Conservation (phyloP, 1,284 basidiomycete species). For the Leccinum variabile region DNA sequence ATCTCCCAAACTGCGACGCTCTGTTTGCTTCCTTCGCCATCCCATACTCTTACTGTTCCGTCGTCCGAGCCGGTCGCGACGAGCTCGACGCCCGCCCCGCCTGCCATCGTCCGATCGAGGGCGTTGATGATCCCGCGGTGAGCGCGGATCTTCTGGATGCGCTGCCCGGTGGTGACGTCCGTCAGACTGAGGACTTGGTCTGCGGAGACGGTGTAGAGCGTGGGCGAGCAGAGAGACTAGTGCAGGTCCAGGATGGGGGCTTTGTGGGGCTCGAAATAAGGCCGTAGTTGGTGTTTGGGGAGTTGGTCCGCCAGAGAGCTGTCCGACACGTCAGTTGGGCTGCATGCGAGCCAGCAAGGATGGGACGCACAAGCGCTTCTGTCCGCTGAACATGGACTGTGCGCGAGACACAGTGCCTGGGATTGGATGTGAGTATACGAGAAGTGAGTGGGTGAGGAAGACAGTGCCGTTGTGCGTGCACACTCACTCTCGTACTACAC, state of each 20-base stretch:
- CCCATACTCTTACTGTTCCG: constrained; percentile 86
- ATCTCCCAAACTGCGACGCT: constrained; percentile 80
- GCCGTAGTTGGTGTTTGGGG: constrained; percentile 82
- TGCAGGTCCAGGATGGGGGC: constrained; percentile 79
- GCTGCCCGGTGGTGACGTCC: constrained; percentile 77
- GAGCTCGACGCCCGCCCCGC: constrained; percentile 80
- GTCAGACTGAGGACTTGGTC: constrained; percentile 78
- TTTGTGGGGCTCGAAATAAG: constrained; percentile 70
- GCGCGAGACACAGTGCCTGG: too few relatives aligned
- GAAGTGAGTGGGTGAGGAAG: too few relatives aligned
- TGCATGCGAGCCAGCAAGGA: background rate
- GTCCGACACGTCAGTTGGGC: background rate
- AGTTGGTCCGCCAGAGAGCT: constrained; percentile 81
- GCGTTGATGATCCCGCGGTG: constrained; percentile 88
- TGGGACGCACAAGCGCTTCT: constrained; percentile 67
- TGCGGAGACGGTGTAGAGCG: constrained; percentile 79
- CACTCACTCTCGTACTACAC: constrained; percentile 88
- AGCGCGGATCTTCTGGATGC: constrained; percentile 72
- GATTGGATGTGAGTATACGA: too few relatives aligned
- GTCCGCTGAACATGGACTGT: constrained; percentile 61
- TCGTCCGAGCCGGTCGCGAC: constrained; percentile 87
- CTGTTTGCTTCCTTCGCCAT: constrained; percentile 75
- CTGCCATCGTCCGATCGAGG: constrained; percentile 80
- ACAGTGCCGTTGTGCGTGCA: constrained; percentile 73
- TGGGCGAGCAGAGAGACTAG: constrained; percentile 72